Evolutionary conservation across 352 stramenopile genomes (phyloP).

Genomic region (Pythium biforme): DNA sequence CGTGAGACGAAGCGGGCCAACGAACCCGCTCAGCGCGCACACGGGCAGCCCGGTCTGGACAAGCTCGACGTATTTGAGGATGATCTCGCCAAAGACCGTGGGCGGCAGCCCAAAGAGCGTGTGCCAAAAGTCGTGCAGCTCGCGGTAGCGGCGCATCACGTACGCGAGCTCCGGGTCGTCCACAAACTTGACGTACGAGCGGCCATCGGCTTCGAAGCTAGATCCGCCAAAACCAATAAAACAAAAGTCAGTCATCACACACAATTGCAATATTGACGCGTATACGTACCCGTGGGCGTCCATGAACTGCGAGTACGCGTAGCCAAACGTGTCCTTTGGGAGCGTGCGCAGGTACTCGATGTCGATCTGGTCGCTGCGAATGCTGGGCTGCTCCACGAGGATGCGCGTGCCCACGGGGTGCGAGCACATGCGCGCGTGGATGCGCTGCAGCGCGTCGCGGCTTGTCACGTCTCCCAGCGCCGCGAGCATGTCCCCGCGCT

Average conservation of each 20-base stretch:
- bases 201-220: conserved; percentile 89
- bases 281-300: conserved; percentile 67
- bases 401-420: conserved; percentile 86
- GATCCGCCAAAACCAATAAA: no score
- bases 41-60: conserved; percentile 95
- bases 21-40: conserved; percentile 89
- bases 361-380: conserved; percentile 80
- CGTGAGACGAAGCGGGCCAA: conserved; percentile 84
- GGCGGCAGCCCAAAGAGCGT: conserved; percentile 93
- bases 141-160: conserved; percentile 94
- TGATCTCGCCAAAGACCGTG: conserved; percentile 95
- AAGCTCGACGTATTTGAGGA: conserved; percentile 97
- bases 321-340: conserved; percentile 85
- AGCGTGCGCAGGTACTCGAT: conserved; percentile 61
- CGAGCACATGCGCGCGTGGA: conserved; percentile 85
- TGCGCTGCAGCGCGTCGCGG: conserved; percentile 76
- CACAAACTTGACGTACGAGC: conserved; percentile 81
- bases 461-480: conserved; percentile 94
- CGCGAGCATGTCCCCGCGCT: conserved; percentile 94
- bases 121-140: conserved; percentile 97
- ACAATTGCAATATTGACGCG: background rate
- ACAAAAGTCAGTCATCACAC: no score
- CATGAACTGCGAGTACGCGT: conserved; percentile 90
- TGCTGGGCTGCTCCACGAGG: conserved; percentile 82
- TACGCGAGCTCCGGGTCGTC: conserved; percentile 95